Evolutionary conservation across 1,139 yeast genomes (phyloP), one percentile per base, ranked within the genome.

Genomic region (Candida buenavistaensis): DNA sequence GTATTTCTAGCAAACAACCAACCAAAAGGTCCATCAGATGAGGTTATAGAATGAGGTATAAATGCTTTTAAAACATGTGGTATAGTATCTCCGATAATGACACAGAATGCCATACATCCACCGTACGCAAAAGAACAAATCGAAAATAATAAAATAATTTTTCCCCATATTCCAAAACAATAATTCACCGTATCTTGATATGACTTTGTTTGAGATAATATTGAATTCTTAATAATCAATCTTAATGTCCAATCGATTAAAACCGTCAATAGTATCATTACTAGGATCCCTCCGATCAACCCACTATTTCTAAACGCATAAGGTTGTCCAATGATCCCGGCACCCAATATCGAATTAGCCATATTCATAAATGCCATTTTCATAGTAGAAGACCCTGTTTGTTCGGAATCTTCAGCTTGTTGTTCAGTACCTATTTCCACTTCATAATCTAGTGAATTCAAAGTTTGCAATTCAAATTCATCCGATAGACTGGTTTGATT

Each of bases 361-460:
- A 90, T 89, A 58, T 90, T 90, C 95, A 90, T 86, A 52, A 90
- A 89, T 9, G 97, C 97, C 89, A 85, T 84, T 43, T 75, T 75
- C 74, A 89, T 71, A 42, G 65, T 72, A n/a, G 77, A 65, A 30
- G 70, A 55, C 4, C 72, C 67, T 6, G 38, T 40, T 30, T 47
- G 41, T 7, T 37, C 44, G 19, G 34, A 43, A 10, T 38, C 39
- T 11, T 30, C 39, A 13, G 36, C 45, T n/a, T 27, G 24, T 1
- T 36, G 30, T 16, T 35, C 40, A 11, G 35, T 48, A 14, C 37
- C 47, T 14, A 38, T 43, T 26, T 44, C 45, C 12, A 36, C 36
- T 35, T 52, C 57, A 38, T 44, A 52, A 23, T 55, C 60, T 10
- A 54, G 33, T 3, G 52, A 46, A 25, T 48, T 51, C 24, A 62